Base-by-base conservation (phyloP, 306 rosid genomes). In the Trichosanthes cucumerina region DNA sequence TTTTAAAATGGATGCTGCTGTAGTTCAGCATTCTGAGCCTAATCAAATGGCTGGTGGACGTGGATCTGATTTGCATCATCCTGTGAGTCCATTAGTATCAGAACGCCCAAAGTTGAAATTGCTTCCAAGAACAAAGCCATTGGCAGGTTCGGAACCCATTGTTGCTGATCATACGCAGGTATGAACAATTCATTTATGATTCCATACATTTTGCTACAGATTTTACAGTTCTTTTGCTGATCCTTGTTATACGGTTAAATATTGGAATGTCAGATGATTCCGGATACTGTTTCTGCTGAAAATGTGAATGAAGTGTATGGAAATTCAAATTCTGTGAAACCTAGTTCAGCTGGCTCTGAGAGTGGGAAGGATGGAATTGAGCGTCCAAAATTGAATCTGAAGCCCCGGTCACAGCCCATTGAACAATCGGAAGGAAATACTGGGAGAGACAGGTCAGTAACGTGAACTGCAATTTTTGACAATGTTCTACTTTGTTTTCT, bases 301-400 rank as follows among this genome's bases (percentile, higher is more conserved):
- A 66, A 78, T 79, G 82, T 41, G 83, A 81, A 81, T 76, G 93
- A 90, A 81, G 82, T 36, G 33, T 78, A 86, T 76, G 87, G 80
- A 76, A 90, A 84, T 86, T 81, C 78, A 57, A 85, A 77, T 81
- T 75, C 80, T 85, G 73, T 78, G 81, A 91, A 88, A 84, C 88
- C 92, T 79, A 82, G 78, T 75, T 60, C 86, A n/a, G 81, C 83
- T 71, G 86, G 84, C 79, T 60, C 83, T 11, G 99, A 91, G 78
- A 84, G 78, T 80, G 97, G 68, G 78, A 92, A 88, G 85, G 93
- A 83, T 78, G 82, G 54, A 14, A 85, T 85, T 77, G 97, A 88
- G 79, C 99, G 92, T 50, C 96, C 97, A 18, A 92, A 91, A 85
- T 90, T 95, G 90, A 92, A 91, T 86, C 81, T 95, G 80, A 92